Evolutionary conservation across 345 rosid genomes (phyloP).

Genomic region (Brassica cretica): DNA sequence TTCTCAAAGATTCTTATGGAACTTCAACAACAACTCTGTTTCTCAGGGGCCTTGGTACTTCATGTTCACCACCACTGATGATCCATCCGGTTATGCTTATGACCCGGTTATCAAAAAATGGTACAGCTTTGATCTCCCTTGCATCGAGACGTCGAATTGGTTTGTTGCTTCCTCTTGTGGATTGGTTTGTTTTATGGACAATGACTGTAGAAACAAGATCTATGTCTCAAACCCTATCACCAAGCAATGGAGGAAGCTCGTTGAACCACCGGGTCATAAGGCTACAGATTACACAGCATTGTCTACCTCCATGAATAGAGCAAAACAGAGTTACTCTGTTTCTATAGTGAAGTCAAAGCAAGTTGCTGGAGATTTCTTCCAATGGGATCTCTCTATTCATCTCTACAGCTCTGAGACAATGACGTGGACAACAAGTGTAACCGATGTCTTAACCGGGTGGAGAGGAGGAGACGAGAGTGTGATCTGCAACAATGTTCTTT

Average conservation of each 20-base stretch:
- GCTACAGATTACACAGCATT: neutral
- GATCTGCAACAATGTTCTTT: slow-evolving; percentile 68
- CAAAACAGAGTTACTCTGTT: slow-evolving; percentile 45
- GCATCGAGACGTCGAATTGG: slow-evolving; percentile 72
- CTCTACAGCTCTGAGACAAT: slow-evolving; percentile 64
- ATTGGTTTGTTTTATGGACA: slow-evolving; percentile 59
- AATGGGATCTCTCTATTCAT: slow-evolving; percentile 76
- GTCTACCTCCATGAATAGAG: neutral
- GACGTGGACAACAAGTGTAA: slow-evolving; percentile 61
- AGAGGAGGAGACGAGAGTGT: slow-evolving; percentile 94
- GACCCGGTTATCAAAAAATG: slow-evolving; percentile 56
- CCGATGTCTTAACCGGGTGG: slow-evolving; percentile 88
- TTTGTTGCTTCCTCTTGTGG: slow-evolving; percentile 84
- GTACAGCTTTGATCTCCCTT: slow-evolving; percentile 70
- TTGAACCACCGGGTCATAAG: neutral
- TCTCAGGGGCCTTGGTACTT: slow-evolving; percentile 93
- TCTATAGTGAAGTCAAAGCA: slow-evolving; percentile 89
- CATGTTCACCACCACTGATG: slow-evolving; percentile 92
- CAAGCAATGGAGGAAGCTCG: neutral
- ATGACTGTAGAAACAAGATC: neutral
- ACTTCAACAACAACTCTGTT: slow-evolving; percentile 42
- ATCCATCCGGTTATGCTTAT: slow-evolving; percentile 83
- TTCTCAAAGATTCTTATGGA: slow-evolving; percentile 73
- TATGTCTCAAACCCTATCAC: neutral
- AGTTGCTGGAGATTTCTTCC: slow-evolving; percentile 69